Evolutionary conservation across 2,329 filamentous ascomycete genomes (phyloP), one percentile per base, ranked within the genome.

Genomic region (Endoconidiophora laricicola): DNA sequence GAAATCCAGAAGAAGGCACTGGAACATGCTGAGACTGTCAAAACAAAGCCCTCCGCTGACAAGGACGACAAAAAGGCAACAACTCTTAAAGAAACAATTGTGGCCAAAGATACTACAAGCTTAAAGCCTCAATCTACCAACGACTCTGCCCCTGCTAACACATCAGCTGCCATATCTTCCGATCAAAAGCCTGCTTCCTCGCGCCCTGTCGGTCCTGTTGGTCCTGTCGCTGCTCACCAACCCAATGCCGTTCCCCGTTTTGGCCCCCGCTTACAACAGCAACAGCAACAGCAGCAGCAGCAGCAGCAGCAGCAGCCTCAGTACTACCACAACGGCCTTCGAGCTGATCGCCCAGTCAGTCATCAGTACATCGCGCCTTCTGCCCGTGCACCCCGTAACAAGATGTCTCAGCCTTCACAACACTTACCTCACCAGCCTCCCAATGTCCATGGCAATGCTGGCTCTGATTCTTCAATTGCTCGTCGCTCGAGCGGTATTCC

Each of bases 1-100:
- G 79, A 88, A 60, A 96, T 98, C 55, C 82, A 94, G 60, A 83
- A 87, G 3, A 73, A 78, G 57, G 69, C 74, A 49, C 79, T 79
- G 60, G 67, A 71, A 48, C 60, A 69, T n/a, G 57, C 65, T 16
- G 69, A 69, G 46, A 56, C 64, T 22, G 59, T 65, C 16, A 61
- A 66, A 20, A 44, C 49, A n/a, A 47, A 41, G 26, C 39, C 47
- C n/a, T 9, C 14, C 5, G 20, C 18, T 50, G 58, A 63, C 6
- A 57, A 66, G 6, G 60, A 66, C 40, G 72, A 66, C 41, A 72
- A 76, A 55, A 67, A 72, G 39, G 58, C 68, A 6, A 69, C 72
- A 54, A 57, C 62, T 24, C 46, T 60, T 24, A 71, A 67, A 55
- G 48, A 60, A 3, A 47, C 60, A 12, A 37, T 50, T 22, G 16